Evolutionary conservation across 257 asterid species (phyloP).

Genomic region (Schizonepeta tenuifolia): DNA sequence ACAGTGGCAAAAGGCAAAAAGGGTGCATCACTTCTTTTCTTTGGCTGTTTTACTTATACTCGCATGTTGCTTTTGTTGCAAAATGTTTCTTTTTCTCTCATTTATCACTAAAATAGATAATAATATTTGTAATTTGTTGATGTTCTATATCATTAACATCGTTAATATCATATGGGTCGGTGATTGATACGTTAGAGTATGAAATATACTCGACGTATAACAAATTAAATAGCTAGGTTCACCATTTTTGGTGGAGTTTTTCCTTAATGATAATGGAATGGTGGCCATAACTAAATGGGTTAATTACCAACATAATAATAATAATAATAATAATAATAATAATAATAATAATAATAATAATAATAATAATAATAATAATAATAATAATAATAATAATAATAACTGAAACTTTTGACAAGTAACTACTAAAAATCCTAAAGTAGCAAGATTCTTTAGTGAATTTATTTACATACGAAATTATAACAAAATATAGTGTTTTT

Average conservation of each 20-base stretch:
- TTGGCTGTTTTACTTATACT: slow-evolving; percentile 18
- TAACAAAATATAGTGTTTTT: not conserved
- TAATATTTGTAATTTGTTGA: not conserved
- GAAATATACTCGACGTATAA: not conserved
- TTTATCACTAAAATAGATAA: not conserved
- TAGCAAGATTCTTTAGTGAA: not conserved
- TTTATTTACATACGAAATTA: not conserved
- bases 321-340: too few species aligned
- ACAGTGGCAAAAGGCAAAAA: slow-evolving; percentile 23
- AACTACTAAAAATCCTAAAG: too few species aligned
- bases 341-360: too few species aligned
- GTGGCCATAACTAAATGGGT: too few species aligned
- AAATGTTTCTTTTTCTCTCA: not conserved
- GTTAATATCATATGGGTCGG: not conserved
- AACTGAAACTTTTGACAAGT: too few species aligned
- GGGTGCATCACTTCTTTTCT: slow-evolving; percentile 7
- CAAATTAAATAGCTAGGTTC: too few species aligned
- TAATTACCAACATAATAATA: too few species aligned
- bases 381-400: too few species aligned
- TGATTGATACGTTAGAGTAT: not conserved
- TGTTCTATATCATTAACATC: not conserved
- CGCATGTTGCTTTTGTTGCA: slow-evolving; percentile 10
- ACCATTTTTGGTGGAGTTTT: too few species aligned
- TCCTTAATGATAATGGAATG: too few species aligned
- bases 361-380: too few species aligned